These are phyloP conservation scores for Fonsecaea pugnacius DNA, from an alignment of 2,329 filamentous ascomycete species.

Conservation along the genomic window DNA sequence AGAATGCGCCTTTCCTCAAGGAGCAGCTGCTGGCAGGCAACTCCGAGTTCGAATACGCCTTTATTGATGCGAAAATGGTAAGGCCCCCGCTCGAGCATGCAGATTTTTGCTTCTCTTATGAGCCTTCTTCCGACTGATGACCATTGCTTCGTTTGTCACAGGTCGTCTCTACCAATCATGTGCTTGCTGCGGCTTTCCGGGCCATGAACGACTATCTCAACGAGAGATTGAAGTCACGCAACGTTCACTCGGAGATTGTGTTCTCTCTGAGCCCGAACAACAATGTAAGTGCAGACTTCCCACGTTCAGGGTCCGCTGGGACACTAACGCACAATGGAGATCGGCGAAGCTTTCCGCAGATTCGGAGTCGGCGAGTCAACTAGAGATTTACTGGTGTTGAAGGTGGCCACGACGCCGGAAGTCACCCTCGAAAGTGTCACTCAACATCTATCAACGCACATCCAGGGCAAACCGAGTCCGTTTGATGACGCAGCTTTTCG, in stretches of 20 bases:
- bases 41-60: slow-evolving; percentile 84
- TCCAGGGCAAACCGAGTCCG: slow-evolving; percentile 64
- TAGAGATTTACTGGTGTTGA: slow-evolving; percentile 76
- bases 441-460: slow-evolving; percentile 63
- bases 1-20: slow-evolving; percentile 77
- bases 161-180: slow-evolving; percentile 73
- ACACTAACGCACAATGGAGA: slow-evolving; percentile 57
- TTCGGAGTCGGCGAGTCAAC: slow-evolving; percentile 79
- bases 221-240: slow-evolving; percentile 72
- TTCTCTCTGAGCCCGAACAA: slow-evolving; percentile 78
- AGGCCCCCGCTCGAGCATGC: slow-evolving; percentile 33
- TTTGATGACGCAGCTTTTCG: slow-evolving; percentile 69
- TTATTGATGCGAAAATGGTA: slow-evolving; percentile 84
- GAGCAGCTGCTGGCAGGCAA: slow-evolving; percentile 85
- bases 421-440: slow-evolving; percentile 55
- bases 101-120: no score
- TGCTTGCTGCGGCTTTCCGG: slow-evolving; percentile 75
- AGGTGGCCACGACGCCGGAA: slow-evolving; percentile 65
- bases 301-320: slow-evolving; percentile 15
- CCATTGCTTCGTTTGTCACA: slow-evolving; percentile 40
- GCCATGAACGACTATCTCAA: slow-evolving; percentile 70
- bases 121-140: background rate
- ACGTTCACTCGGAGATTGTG: slow-evolving; percentile 88
- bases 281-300: slow-evolving; percentile 62
- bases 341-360: slow-evolving; percentile 85